These are phyloP conservation scores for Glycyrrhiza uralensis DNA, from an alignment of 306 rosid genomes.

Conservation along the genomic window DNA sequence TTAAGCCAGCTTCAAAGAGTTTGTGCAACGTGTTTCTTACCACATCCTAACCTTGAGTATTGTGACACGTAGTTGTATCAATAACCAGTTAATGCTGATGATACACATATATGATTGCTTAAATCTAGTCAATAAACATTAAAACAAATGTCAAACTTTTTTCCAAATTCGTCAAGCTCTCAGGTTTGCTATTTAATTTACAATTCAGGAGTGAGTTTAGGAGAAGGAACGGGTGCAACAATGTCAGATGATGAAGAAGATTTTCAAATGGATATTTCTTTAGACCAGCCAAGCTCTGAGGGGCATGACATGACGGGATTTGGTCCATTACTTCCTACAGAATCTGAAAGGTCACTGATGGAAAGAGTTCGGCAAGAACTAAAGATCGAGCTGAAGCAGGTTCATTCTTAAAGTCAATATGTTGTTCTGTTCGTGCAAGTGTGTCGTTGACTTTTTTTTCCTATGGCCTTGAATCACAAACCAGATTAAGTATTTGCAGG, in stretches of 20 bases:
- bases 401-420: not conserved
- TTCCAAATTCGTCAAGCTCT: not conserved
- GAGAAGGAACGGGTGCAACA: constrained; percentile 86
- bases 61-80: too few species aligned
- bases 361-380: constrained; percentile 90
- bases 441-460: not conserved
- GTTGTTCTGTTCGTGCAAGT: not conserved
- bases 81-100: not conserved
- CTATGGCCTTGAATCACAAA: not conserved
- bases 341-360: constrained; percentile 88
- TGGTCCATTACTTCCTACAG: constrained; percentile 88
- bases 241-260: constrained; percentile 96
- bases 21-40: too few species aligned
- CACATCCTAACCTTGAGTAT: too few species aligned
- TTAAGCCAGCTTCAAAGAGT: too few species aligned
- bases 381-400: constrained; percentile 94
- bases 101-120: not conserved
- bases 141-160: too few species aligned
- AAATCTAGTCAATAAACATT: too few species aligned
- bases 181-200: not conserved
- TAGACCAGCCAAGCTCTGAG: constrained; percentile 62
- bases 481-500: constrained; percentile 38
- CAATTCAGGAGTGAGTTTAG: constrained; percentile 63
- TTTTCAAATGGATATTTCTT: constrained; percentile 55
- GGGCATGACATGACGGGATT: constrained; percentile 86